Base-by-base conservation (phyloP, 306 rosid species). In the Fragaria nilgerrensis region DNA sequence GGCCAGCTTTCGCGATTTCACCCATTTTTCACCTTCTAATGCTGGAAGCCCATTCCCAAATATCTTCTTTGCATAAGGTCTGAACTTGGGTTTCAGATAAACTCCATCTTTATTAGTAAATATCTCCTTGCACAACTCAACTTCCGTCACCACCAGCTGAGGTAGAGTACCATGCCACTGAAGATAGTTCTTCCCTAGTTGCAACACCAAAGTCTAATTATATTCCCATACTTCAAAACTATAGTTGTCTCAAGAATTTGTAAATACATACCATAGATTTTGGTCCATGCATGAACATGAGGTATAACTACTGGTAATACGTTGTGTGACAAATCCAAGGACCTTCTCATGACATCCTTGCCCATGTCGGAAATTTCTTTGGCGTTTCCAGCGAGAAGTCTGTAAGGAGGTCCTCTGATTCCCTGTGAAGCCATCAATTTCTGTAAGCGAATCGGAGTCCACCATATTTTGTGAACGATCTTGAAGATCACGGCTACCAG, bases 101-200 rank as follows among this genome's bases (percentile, higher is more conserved):
- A 39, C 45, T 45, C 55, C 32, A 13, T 76, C 77, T 78, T 55
- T 79, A 55, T 84, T 72, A 1, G 23, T 15, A 27, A 86, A 19
- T 7, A 83, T 49, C 72, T 83, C 89, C 19, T 66, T 83, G 65
- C 75, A 70, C 68, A 78, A 68, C 15, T 73, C 84, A 2, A 84
- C 75, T 44, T 86, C 87, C 12, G 49, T 68, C 5, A 83, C 59
- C 5, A 84, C 71, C 77, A 86, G 22, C 7, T 78, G 77, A 25
- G 85, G 76, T 7, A 25, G 61, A 45, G 53, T 29, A 22, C 87
- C 87, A 48, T n/a, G 25, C 87, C 89, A 86, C 16, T 81, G 80
- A 29, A 81, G 75, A 58, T 23, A 83, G 32, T 20, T 78, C 70
- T 74, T 86, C 64, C 85, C 85, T 83, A 66, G 44, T 52, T 53